These are phyloP conservation scores for Tetrahymena elliotti DNA, from an alignment of 73 alveolate genomes.

Conservation along the genomic window DNA sequence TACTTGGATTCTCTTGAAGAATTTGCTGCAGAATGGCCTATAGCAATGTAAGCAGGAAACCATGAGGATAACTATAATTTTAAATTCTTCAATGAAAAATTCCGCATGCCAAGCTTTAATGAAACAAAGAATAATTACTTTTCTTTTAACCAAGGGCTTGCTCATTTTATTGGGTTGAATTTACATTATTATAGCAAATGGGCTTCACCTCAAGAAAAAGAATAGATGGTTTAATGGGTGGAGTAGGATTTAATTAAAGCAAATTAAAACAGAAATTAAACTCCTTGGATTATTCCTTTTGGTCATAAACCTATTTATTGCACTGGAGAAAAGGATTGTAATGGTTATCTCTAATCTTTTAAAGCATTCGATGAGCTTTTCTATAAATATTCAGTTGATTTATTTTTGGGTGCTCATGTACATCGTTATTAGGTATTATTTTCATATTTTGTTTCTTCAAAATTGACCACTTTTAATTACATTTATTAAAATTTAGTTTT, in stretches of 20 bases:
- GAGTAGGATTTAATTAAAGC: neutral
- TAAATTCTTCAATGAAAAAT: neutral
- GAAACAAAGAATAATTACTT: neutral
- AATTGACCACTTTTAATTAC: too few relatives aligned
- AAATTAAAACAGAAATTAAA: neutral
- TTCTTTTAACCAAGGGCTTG: neutral
- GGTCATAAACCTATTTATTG: constrained; percentile 38
- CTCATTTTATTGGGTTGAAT: neutral
- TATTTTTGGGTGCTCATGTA: constrained; percentile 25
- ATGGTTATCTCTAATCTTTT: neutral
- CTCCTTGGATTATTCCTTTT: constrained; percentile 35
- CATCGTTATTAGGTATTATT: constrained; percentile 12
- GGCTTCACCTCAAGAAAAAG: neutral
- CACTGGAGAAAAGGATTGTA: constrained; percentile 14
- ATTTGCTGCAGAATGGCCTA: neutral
- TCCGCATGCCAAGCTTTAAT: neutral
- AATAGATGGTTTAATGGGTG: neutral
- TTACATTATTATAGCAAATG: neutral
- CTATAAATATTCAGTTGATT: constrained; percentile 17
- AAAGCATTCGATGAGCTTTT: constrained; percentile 17
- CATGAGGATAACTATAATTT: neutral
- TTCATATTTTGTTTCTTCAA: neutral
- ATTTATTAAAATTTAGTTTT: too few relatives aligned
- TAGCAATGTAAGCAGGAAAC: neutral
- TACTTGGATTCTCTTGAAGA: neutral